A percentile compares a stretch with the other conserved stretches of the same genome.
These are phyloP conservation scores for Talaromyces sp. DNA, from an alignment of 2,329 filamentous ascomycete species.

Conservation along the genomic window DNA sequence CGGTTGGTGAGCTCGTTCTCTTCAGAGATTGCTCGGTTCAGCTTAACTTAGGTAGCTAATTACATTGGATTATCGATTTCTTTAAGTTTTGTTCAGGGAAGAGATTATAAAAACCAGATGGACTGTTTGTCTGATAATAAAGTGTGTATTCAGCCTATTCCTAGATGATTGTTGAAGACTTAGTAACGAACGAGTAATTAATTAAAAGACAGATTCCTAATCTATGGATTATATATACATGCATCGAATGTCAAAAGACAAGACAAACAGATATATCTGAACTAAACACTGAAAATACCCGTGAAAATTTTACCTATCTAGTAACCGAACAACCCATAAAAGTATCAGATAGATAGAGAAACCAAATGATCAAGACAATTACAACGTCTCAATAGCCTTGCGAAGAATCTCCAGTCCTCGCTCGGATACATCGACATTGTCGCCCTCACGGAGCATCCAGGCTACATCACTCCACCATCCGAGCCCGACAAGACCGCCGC, in stretches of 20 bases:
- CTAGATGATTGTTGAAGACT: too few relatives aligned
- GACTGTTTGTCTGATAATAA: too few relatives aligned
- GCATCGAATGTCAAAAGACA: not conserved
- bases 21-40: not conserved
- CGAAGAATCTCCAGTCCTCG: constrained; percentile 55
- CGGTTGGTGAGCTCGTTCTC: not conserved
- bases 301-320: not conserved
- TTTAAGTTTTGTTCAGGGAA: not conserved
- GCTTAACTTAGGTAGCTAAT: not conserved
- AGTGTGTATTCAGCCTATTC: too few relatives aligned
- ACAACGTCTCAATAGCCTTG: constrained; percentile 51
- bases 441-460: constrained; percentile 61
- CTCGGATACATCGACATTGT: constrained; percentile 41
- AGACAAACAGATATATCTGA: not conserved
- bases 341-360: not conserved
- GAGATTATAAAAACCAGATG: too few relatives aligned
- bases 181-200: not conserved
- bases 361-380: not conserved
- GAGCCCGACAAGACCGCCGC: constrained; percentile 76
- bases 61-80: not conserved
- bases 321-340: not conserved
- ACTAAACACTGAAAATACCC: not conserved
- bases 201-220: not conserved
- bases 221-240: constrained; percentile 7
- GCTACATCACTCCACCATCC: constrained; percentile 86